Evolutionary conservation across 495 filamentous ascomycete genomes (phyloP), one percentile per base, ranked within the genome.

Genomic region (Neurospora africana): DNA sequence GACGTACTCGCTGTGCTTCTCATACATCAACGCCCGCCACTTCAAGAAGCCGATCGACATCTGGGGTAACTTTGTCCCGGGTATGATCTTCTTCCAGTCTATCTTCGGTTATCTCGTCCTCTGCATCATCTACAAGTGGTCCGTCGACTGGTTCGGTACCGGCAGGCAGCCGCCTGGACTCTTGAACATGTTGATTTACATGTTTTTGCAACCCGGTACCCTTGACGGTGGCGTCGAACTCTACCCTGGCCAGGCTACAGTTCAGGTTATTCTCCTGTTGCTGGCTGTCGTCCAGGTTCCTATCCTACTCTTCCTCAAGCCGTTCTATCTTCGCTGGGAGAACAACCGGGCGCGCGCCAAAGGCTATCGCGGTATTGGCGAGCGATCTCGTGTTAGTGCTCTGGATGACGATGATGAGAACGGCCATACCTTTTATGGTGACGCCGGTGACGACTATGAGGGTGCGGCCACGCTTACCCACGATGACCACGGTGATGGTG

Each of bases 171-270:
- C 96, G 4, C 95, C 95, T 0, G 91, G 93, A 75, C 84, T 99
- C 35, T 83, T 99, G 72, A 99, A 99, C 87, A 97, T 98, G 94
- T 86, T 99, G 75, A 99, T 99, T 79, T 97, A 97, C 87, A 99
- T 99, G 95, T 98, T 99, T 85, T 84, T 99, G 69, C 88, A 89
- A 70, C 95, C 95, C 6, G 93, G 93, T 33, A 91, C 79, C 0
- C 83, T 98, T 67, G 88, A 91, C 58, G 79, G 82, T 19, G 87
- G 89, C 70, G 75, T 79, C 39, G 86, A 83, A 69, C 86, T 99
- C 7, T 99, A 95, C 77, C 80, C 80, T 23, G 92, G 92, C 69
- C 95, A 99, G 80, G 83, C 80, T 8, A 74, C 73, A 0, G 86
- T 99, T 4, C 95, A 99, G 80, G 82, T 92, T 23, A 77, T 90